These are phyloP conservation scores for Pulveroboletus sp. DNA, from an alignment of 768 basidiomycete genomes.

Conservation along the genomic window DNA sequence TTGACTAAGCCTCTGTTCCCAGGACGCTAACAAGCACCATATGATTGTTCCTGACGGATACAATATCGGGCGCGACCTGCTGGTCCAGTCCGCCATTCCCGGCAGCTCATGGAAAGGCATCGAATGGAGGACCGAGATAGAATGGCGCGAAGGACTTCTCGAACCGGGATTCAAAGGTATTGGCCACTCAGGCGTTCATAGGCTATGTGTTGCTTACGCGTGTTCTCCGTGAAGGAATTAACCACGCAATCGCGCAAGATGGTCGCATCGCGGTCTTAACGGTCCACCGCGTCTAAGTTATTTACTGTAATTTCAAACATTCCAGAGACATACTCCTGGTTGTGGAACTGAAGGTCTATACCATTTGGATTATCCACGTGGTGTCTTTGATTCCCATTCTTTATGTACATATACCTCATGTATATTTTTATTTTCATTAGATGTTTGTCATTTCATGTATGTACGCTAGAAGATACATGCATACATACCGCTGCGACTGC, in stretches of 20 bases:
- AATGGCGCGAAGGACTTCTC: conserved; percentile 69
- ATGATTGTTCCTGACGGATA: conserved; percentile 77
- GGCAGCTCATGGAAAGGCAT: conserved; percentile 60
- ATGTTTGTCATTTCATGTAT: conserved; percentile 1
- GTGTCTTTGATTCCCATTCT: conserved; percentile 1
- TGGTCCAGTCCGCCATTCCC: conserved; percentile 61
- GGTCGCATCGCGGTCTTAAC: conserved; percentile 78
- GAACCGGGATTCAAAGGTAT: conserved; percentile 65
- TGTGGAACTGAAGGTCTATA: conserved; percentile 13
- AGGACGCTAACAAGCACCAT: conserved; percentile 62
- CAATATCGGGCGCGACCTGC: conserved; percentile 74
- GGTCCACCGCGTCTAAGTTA: conserved; percentile 43
- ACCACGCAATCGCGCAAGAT: conserved; percentile 79
- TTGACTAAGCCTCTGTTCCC: conserved; percentile 1
- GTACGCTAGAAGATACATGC: not conserved
- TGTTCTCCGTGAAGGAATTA: conserved; percentile 50
- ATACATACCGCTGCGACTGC: too few relatives aligned
- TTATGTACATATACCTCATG: conserved; percentile 12
- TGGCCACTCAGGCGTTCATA: conserved; percentile 2
- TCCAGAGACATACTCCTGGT: not conserved
- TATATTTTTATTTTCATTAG: not conserved
- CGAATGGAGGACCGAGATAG: conserved; percentile 75
- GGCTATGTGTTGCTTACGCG: not conserved
- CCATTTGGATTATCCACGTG: conserved; percentile 6
- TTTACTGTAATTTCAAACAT: not conserved